These are phyloP conservation scores for Biscutella laevigata DNA, from an alignment of 441 rosid species.

Conservation along the genomic window DNA sequence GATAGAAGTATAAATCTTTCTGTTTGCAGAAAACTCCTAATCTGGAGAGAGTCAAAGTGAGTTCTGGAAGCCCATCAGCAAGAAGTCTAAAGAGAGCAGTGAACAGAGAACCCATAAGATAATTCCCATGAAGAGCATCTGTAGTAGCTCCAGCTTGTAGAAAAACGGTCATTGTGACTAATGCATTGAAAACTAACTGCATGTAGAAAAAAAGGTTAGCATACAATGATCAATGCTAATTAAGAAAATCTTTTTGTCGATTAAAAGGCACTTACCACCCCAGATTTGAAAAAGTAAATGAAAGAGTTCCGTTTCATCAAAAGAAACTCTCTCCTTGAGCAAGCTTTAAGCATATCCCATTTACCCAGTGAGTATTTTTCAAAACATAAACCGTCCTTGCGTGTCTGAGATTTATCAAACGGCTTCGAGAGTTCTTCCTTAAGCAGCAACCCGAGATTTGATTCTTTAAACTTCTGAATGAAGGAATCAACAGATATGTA, in stretches of 20 bases:
- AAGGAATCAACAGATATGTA: constrained; percentile 39
- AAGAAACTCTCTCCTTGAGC: constrained; percentile 49
- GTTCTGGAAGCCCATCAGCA: constrained; percentile 49
- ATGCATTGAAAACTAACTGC: constrained; percentile 47
- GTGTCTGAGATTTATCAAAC: constrained; percentile 22
- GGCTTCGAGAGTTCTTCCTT: constrained; percentile 33
- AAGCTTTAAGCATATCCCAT: constrained; percentile 49
- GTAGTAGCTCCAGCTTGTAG: constrained; percentile 28
- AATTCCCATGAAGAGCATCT: constrained; percentile 38
- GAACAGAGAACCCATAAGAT: constrained; percentile 51
- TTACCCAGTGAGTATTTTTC: constrained; percentile 32
- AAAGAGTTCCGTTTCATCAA: constrained; percentile 46
- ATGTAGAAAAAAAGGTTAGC: constrained; percentile 3
- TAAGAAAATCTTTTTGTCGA: background rate
- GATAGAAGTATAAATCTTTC: constrained; percentile 42
- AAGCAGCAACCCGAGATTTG: constrained; percentile 22
- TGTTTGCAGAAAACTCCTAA: constrained; percentile 55
- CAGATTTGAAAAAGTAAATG: constrained; percentile 38
- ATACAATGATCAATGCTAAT: background rate
- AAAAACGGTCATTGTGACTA: constrained; percentile 52
- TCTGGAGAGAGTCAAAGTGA: constrained; percentile 40
- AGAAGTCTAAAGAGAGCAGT: constrained; percentile 40
- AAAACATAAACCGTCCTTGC: constrained; percentile 28
- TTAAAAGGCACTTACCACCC: constrained; percentile 25
- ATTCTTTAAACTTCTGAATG: constrained; percentile 28